Percentiles rank a stretch among this genome's conserved stretches.
These are phyloP conservation scores for Eucommia ulmoides DNA, from an alignment of 257 asterid genomes.

Conservation along the genomic window DNA sequence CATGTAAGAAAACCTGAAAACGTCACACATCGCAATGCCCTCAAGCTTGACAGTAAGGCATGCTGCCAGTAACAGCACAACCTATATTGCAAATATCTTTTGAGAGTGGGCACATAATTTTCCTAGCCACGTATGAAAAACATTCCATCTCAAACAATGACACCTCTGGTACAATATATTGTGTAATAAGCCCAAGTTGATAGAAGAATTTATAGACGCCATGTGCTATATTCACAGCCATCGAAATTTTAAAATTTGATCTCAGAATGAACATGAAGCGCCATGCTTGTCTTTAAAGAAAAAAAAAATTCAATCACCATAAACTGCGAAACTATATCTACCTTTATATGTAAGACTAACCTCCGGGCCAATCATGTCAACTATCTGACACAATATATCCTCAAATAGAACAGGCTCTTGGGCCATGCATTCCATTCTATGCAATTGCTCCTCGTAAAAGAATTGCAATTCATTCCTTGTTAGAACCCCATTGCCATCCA, in stretches of 20 bases:
- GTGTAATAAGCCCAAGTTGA: no score
- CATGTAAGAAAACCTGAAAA: conserved; percentile 14
- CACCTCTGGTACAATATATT: no score
- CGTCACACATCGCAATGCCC: conserved; percentile 9
- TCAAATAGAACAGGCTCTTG: conserved; percentile 99
- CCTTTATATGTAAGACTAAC: no score
- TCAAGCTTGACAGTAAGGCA: background rate
- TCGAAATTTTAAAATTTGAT: no score
- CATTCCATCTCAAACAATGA: no score
- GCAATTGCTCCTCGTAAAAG: conserved; percentile 97
- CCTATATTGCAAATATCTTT: background rate
- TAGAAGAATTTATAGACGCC: no score
- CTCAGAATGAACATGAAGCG: no score
- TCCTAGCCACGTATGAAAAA: background rate
- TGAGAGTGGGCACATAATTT: background rate
- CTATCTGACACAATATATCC: conserved; percentile 95
- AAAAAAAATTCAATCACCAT: no score
- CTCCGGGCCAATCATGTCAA: conserved; percentile 96
- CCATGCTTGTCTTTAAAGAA: no score
- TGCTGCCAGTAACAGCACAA: background rate
- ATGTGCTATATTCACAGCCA: no score
- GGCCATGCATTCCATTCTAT: conserved; percentile 99
- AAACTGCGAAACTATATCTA: no score
- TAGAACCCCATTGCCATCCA: conserved; percentile 91
- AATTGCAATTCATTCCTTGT: conserved; percentile 96